These are phyloP conservation scores for Exophiala alcalophila DNA, from an alignment of 2,329 filamentous ascomycete genomes.

Conservation along the genomic window DNA sequence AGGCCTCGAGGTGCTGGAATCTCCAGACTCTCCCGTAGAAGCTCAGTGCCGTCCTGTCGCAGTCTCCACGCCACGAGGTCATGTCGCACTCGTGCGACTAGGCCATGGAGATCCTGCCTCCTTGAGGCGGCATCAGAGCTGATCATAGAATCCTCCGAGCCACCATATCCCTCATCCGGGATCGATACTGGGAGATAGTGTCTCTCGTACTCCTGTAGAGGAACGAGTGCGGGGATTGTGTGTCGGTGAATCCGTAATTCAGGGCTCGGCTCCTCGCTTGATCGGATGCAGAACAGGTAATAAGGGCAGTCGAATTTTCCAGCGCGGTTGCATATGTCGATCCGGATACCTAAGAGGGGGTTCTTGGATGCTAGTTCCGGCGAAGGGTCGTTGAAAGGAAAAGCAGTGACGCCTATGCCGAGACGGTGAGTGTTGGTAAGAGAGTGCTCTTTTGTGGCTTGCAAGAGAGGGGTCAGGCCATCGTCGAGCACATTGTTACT, in stretches of 20 bases:
- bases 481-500: neutral
- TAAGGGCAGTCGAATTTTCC: slow-evolving; percentile 44
- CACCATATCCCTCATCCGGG: slow-evolving; percentile 20
- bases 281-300: slow-evolving; percentile 40
- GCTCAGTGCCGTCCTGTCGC: slow-evolving; percentile 38
- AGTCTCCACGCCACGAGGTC: slow-evolving; percentile 44
- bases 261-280: slow-evolving; percentile 25
- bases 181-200: slow-evolving; percentile 35
- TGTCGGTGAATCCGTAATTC: slow-evolving; percentile 41
- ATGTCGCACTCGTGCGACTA: slow-evolving; percentile 40
- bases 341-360: slow-evolving; percentile 40
- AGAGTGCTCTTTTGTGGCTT: slow-evolving; percentile 34
- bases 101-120: slow-evolving; percentile 38
- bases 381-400: slow-evolving; percentile 46
- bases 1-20: slow-evolving; percentile 1
- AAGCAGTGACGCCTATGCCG: slow-evolving; percentile 45
- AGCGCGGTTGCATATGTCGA: slow-evolving; percentile 41
- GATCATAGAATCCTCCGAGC: slow-evolving; percentile 20
- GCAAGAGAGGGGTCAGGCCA: slow-evolving; percentile 21
- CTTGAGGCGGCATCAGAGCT: slow-evolving; percentile 25
- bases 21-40: slow-evolving; percentile 23
- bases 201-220: slow-evolving; percentile 39
- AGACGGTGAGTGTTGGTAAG: slow-evolving; percentile 44
- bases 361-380: slow-evolving; percentile 33
- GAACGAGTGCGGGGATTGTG: slow-evolving; percentile 46